Evolutionary conservation across 2,329 filamentous ascomycete species (phyloP).

Genomic region (Scytalidium lignicola): DNA sequence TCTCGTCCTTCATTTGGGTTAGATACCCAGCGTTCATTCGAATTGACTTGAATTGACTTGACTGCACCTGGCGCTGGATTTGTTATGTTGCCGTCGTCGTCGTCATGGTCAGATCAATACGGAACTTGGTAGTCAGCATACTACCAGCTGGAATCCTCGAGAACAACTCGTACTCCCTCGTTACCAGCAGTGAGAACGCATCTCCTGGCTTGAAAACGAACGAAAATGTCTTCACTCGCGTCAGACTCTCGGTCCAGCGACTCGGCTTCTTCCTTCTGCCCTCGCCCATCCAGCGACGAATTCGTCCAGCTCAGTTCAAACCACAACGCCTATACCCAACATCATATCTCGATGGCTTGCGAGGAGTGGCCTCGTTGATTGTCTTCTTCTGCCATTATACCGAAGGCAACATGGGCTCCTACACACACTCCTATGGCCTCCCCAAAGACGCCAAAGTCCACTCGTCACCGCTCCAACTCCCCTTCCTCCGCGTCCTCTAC

Average conservation of each 20-base stretch:
- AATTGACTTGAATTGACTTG: too few species aligned
- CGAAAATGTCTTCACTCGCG: background rate
- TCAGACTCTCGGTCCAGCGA: background rate
- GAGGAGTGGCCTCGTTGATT: conserved; percentile 38
- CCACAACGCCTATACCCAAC: conserved; percentile 26
- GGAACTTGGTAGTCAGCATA: too few species aligned
- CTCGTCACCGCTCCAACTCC: conserved; percentile 33
- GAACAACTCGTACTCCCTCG: too few species aligned
- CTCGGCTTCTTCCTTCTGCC: conserved; percentile 17
- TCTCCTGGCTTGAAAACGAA: too few species aligned
- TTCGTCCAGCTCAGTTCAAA: conserved; percentile 12
- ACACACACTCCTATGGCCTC: conserved; percentile 22
- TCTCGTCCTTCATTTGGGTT: too few species aligned
- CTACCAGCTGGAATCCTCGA: too few species aligned
- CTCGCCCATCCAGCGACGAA: conserved; percentile 18
- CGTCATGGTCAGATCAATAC: too few species aligned
- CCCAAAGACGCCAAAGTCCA: conserved; percentile 20
- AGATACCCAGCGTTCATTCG: too few species aligned
- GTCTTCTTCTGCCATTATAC: conserved; percentile 37
- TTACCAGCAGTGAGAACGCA: too few species aligned
- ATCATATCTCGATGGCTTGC: conserved; percentile 41
- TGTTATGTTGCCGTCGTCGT: too few species aligned
- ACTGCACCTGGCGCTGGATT: too few species aligned
- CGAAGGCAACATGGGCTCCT: conserved; percentile 12
- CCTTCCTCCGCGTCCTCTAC: conserved; percentile 38